Evolutionary conservation across 208 protist species (phyloP).

Genomic region (Crithidia sp.): DNA sequence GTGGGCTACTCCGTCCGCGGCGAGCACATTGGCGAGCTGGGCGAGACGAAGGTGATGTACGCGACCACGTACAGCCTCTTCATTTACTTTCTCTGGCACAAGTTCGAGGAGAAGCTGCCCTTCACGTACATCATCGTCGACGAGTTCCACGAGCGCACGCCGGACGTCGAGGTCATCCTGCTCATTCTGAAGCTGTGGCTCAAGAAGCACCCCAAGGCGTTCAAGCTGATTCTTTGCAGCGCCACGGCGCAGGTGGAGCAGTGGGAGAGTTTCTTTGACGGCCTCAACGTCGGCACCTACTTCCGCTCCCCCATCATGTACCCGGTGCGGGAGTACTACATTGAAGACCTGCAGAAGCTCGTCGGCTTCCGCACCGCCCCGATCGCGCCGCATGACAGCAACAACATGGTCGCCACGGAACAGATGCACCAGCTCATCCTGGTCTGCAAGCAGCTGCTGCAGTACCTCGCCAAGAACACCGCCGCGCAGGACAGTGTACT

Average conservation of each 20-base stretch:
- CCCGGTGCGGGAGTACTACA: constrained; percentile 78
- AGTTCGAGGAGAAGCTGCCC: constrained; percentile 49
- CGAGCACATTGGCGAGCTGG: constrained; percentile 72
- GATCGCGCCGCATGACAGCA: constrained; percentile 28
- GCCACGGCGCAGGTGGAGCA: constrained; percentile 87
- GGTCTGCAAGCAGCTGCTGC: constrained; percentile 63
- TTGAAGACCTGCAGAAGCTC: constrained; percentile 76
- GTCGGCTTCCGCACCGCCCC: constrained; percentile 48
- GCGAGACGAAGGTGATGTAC: constrained; percentile 82
- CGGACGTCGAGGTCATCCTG: constrained; percentile 93
- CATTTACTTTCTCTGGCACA: constrained; percentile 69
- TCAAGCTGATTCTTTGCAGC: constrained; percentile 90
- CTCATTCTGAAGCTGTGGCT: constrained; percentile 87
- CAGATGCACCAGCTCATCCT: constrained; percentile 72
- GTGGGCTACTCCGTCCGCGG: constrained; percentile 89
- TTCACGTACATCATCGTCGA: constrained; percentile 94
- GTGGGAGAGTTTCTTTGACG: constrained; percentile 83
- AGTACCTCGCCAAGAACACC: constrained; percentile 59
- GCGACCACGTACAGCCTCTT: constrained; percentile 90
- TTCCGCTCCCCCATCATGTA: constrained; percentile 65
- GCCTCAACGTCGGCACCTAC: constrained; percentile 69
- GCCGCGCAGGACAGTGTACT: constrained; percentile 83
- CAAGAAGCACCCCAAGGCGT: constrained; percentile 54
- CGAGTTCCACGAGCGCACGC: constrained; percentile 95
- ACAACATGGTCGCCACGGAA: constrained; percentile 50